Evolutionary conservation across 768 basidiomycete species (phyloP).

Genomic region (Pleurotus djamor): DNA sequence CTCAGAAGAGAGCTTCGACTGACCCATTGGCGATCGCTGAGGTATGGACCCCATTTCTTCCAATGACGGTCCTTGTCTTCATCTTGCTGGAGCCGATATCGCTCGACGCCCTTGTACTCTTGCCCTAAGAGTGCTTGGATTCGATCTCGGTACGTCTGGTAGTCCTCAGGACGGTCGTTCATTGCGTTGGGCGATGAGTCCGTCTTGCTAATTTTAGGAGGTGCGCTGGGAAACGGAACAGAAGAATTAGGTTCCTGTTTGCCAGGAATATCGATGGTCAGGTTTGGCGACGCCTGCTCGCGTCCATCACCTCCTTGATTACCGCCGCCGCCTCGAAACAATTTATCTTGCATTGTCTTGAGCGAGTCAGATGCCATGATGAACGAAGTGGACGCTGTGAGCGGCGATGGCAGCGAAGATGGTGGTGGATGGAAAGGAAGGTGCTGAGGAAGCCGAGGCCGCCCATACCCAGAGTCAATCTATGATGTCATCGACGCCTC

Average conservation of each 20-base stretch:
- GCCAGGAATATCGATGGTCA: slow-evolving; percentile 72
- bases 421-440: not conserved
- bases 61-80: slow-evolving; percentile 81
- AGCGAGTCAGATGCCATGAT: slow-evolving; percentile 39
- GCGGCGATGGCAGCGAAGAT: not conserved
- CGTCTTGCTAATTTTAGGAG: slow-evolving; percentile 25
- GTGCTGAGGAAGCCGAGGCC: not conserved
- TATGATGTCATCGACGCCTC: no score
- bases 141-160: slow-evolving; percentile 55
- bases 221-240: slow-evolving; percentile 44
- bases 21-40: slow-evolving; percentile 98
- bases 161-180: slow-evolving; percentile 15
- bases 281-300: slow-evolving; percentile 22
- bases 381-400: no score
- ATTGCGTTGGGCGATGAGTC: slow-evolving; percentile 30
- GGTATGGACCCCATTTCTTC: slow-evolving; percentile 99
- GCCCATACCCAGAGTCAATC: not conserved
- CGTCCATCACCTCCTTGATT: slow-evolving; percentile 14
- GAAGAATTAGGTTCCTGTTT: slow-evolving; percentile 38
- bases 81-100: slow-evolving; percentile 82
- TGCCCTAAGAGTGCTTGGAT: slow-evolving; percentile 62
- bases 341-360: slow-evolving; percentile 71
- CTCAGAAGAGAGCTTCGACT: slow-evolving; percentile 8
- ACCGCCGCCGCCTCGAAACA: slow-evolving; percentile 53
- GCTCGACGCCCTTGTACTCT: slow-evolving; percentile 81